Evolutionary conservation across 805 yeast species (phyloP).

Genomic region (Teunomyces lycoperdinae): DNA sequence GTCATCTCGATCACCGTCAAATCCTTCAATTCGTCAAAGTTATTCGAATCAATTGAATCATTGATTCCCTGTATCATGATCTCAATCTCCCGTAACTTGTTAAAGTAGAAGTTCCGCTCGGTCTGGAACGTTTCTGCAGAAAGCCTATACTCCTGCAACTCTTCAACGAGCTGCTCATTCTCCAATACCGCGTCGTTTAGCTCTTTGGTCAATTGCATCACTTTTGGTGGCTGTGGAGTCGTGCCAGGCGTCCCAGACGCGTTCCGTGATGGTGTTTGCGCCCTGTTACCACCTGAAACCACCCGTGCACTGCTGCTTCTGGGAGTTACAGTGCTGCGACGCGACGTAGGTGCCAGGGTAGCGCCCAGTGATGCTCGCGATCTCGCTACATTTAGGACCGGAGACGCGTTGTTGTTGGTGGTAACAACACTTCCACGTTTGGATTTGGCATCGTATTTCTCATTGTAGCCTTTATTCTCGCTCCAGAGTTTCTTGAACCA

Average conservation of each 20-base stretch:
- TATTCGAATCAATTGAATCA: slow-evolving; percentile 15
- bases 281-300: neutral
- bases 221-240: slow-evolving; percentile 6
- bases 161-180: slow-evolving; percentile 43
- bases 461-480: slow-evolving; percentile 64
- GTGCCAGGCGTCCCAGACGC: slow-evolving; percentile 2
- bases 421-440: slow-evolving; percentile 8
- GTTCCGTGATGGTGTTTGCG: slow-evolving; percentile 7
- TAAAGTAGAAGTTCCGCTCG: slow-evolving; percentile 88
- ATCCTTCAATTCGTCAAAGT: slow-evolving; percentile 42
- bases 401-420: neutral
- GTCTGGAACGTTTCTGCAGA: slow-evolving; percentile 67
- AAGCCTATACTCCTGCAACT: slow-evolving; percentile 53
- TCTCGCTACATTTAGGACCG: neutral
- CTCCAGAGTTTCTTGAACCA: slow-evolving; percentile 87
- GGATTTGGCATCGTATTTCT: slow-evolving; percentile 59
- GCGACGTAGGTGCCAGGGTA: slow-evolving; percentile 8
- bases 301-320: neutral
- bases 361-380: slow-evolving; percentile 6
- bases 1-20: slow-evolving; percentile 27
- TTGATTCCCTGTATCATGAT: slow-evolving; percentile 60
- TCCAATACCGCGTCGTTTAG: slow-evolving; percentile 43
- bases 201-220: slow-evolving; percentile 31
- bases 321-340: slow-evolving; percentile 5
- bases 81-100: slow-evolving; percentile 86